phyloP scores from a whole-genome alignment of 2,329 filamentous ascomycete genomes.

The Botrytis squamosa region DNA sequence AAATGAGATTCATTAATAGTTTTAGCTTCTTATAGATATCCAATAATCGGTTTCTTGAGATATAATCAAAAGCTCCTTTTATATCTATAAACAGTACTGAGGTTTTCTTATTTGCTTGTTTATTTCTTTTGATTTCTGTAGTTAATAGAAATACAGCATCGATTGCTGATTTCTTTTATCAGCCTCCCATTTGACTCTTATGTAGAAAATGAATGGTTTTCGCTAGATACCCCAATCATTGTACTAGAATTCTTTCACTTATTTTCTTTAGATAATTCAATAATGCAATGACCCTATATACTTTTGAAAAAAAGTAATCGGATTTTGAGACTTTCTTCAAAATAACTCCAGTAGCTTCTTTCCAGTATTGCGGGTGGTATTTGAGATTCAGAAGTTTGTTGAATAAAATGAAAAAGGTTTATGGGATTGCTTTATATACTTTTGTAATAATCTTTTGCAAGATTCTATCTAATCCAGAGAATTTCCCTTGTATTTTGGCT shows the following conservation, averaged over 20 bases:
- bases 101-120: not conserved
- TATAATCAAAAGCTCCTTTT: not conserved
- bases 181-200: not conserved
- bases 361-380: not conserved
- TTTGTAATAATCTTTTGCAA: not conserved
- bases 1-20: no score
- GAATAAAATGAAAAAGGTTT: not conserved
- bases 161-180: slow-evolving; percentile 20
- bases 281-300: not conserved
- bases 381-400: not conserved
- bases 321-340: not conserved
- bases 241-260: not conserved
- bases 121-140: not conserved
- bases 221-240: slow-evolving; percentile 13
- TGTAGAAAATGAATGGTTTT: slow-evolving; percentile 5
- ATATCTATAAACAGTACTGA: slow-evolving; percentile 15
- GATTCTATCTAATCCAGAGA: not conserved
- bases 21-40: no score
- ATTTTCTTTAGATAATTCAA: not conserved
- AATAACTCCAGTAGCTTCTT: not conserved
- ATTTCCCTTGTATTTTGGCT: not conserved
- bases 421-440: not conserved
- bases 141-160: not conserved
- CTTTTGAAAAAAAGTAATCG: not conserved
- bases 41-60: no score